A percentile compares a stretch with the other conserved stretches of the same genome.
Conservation (phyloP, 2,329 filamentous ascomycete genomes). For the Pseudohalonectria lignicola region DNA sequence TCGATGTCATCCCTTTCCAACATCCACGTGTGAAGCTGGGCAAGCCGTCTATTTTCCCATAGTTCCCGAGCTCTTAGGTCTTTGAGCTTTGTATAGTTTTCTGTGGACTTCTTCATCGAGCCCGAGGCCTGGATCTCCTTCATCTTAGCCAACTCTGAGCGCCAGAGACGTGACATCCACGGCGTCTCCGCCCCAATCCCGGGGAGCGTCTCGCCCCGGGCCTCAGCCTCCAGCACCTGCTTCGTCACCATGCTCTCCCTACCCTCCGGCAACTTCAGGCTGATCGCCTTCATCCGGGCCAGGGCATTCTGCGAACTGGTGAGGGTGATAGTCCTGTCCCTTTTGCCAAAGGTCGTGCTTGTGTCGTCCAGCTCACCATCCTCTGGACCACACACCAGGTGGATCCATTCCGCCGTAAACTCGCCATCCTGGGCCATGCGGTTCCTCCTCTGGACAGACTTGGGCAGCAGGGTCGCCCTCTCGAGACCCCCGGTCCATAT, state of each 20-base stretch:
- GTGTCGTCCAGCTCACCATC: too few species aligned
- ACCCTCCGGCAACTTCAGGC: constrained; percentile 29
- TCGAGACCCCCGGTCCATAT: constrained; percentile 58
- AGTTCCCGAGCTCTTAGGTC: constrained; percentile 7
- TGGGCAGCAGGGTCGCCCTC: constrained; percentile 48
- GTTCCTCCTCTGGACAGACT: constrained; percentile 39
- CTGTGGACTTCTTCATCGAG: too few species aligned
- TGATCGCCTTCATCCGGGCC: constrained; percentile 32
- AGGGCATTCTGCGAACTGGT: constrained; percentile 28
- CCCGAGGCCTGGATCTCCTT: not conserved
- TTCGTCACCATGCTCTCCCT: constrained; percentile 26
- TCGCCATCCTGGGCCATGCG: constrained; percentile 50
- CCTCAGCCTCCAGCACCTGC: constrained; percentile 12
- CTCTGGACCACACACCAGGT: constrained; percentile 31
- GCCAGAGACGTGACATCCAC: not conserved
- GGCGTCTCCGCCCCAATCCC: constrained; percentile 13
- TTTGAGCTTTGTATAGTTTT: too few species aligned
- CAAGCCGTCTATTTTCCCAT: constrained; percentile 7
- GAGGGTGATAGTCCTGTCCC: constrained; percentile 34
- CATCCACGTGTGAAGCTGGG: constrained; percentile 16
- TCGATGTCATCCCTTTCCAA: too few species aligned
- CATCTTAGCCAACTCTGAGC: not conserved
- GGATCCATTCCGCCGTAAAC: constrained; percentile 44
- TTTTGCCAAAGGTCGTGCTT: not conserved
- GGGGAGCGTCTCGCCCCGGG: constrained; percentile 4